Evolutionary conservation across 2,329 filamentous ascomycete genomes (phyloP).

Genomic region (Ophiostoma ips): DNA sequence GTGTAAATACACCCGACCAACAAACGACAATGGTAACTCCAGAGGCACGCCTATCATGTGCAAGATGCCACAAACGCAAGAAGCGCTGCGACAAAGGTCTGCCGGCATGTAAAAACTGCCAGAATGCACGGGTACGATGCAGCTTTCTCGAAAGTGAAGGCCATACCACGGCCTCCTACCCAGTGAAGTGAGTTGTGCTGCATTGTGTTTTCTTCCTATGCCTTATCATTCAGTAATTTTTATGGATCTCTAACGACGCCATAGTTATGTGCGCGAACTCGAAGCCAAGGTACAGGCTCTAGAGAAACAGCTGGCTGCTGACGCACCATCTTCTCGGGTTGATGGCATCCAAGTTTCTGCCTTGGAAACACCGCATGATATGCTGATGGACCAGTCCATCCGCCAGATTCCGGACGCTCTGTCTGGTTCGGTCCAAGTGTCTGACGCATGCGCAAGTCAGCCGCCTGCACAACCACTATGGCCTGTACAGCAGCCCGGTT

Average conservation of each 20-base stretch:
- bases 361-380: neutral
- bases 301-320: neutral
- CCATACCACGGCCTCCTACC: conserved; percentile 24
- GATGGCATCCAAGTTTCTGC: neutral
- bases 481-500: neutral
- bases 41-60: conserved; percentile 10
- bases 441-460: neutral
- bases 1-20: neutral
- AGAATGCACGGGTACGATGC: conserved; percentile 22
- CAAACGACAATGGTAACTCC: conserved; percentile 2
- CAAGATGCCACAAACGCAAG: conserved; percentile 27
- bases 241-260: neutral
- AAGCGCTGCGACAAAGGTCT: conserved; percentile 28
- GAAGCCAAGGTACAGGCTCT: conserved; percentile 5
- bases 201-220: neutral
- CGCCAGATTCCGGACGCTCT: neutral
- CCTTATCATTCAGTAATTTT: too few relatives aligned
- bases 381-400: neutral
- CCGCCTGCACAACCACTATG: neutral
- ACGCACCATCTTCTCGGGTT: neutral
- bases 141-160: conserved; percentile 27
- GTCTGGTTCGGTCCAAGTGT: neutral
- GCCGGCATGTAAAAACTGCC: conserved; percentile 26
- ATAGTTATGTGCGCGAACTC: conserved; percentile 5
- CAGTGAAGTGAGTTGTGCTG: conserved; percentile 22